Percentiles rank a stretch among this genome's conserved stretches.
These are phyloP conservation scores for Yamadazyma olivae DNA, from an alignment of 805 yeast species.

Conservation along the genomic window DNA sequence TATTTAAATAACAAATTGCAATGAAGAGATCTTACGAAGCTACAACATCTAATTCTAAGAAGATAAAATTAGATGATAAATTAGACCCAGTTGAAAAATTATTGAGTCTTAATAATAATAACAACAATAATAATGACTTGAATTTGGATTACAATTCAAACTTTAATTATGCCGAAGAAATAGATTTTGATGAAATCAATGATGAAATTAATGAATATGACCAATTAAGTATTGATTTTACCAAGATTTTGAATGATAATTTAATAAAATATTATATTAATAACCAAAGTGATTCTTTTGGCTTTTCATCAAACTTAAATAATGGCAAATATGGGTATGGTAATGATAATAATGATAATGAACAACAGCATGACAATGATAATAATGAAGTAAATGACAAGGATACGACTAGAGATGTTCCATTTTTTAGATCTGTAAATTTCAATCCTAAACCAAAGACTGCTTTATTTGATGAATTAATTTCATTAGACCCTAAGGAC, in stretches of 20 bases:
- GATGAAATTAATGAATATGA: conserved; percentile 5
- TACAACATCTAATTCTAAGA: neutral
- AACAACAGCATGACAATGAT: neutral
- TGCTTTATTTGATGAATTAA: conserved; percentile 28
- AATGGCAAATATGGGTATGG: neutral
- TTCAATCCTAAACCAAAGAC: conserved; percentile 29
- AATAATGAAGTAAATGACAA: neutral
- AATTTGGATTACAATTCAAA: neutral
- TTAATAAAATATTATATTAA: conserved; percentile 30
- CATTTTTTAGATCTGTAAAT: conserved; percentile 34
- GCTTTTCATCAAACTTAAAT: neutral
- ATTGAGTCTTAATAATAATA: conserved; percentile 13
- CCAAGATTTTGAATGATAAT: conserved; percentile 37
- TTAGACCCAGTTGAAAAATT: conserved; percentile 44
- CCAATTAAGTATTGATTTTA: conserved; percentile 26
- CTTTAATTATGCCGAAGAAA: neutral
- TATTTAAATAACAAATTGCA: neutral
- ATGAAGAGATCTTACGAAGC: neutral
- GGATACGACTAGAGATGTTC: conserved; percentile 13
- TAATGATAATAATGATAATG: neutral
- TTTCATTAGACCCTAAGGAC: conserved; percentile 18
- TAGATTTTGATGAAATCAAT: conserved; percentile 3
- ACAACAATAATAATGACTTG: neutral
- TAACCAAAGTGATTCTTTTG: conserved; percentile 6
- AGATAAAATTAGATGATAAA: conserved; percentile 15